Evolutionary conservation across 495 filamentous ascomycete genomes (phyloP).

Genomic region (Pseudoneurospora amorphoporcata): DNA sequence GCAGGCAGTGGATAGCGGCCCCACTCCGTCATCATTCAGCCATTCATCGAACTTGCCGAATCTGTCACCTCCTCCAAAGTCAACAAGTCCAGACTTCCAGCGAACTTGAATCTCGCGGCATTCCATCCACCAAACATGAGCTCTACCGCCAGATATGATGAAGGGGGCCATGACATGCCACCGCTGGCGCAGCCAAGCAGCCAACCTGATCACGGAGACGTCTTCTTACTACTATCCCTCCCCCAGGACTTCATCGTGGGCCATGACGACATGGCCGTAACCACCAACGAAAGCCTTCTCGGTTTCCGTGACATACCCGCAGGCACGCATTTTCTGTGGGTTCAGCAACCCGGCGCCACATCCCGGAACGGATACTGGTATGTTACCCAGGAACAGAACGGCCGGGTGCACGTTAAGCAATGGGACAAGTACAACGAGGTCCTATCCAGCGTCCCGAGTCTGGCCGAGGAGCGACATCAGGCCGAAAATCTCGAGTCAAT

Average conservation of each 20-base stretch:
- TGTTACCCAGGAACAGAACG: slow-evolving; percentile 21
- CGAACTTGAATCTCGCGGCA: background rate
- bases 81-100: background rate
- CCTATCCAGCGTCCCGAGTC: slow-evolving; percentile 28
- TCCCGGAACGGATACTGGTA: slow-evolving; percentile 54
- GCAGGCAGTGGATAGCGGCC: background rate
- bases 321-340: slow-evolving; percentile 48
- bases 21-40: background rate
- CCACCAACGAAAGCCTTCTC: slow-evolving; percentile 26
- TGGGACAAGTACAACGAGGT: slow-evolving; percentile 49
- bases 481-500: slow-evolving; percentile 24
- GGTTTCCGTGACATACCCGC: slow-evolving; percentile 52
- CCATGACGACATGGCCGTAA: slow-evolving; percentile 34
- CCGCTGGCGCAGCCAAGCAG: background rate
- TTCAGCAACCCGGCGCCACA: slow-evolving; percentile 38
- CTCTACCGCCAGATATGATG: background rate
- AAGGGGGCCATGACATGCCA: background rate
- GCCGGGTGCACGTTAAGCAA: slow-evolving; percentile 42
- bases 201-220: slow-evolving; percentile 27
- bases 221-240: slow-evolving; percentile 32
- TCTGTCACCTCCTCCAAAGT: background rate
- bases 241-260: slow-evolving; percentile 33
- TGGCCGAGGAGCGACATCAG: slow-evolving; percentile 26
- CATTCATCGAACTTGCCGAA: background rate
- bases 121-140: background rate